Percentiles rank a stretch among this genome's conserved stretches.
Conservation (phyloP, 2,329 filamentous ascomycete species). For the Berkeleyomyces basicola region DNA sequence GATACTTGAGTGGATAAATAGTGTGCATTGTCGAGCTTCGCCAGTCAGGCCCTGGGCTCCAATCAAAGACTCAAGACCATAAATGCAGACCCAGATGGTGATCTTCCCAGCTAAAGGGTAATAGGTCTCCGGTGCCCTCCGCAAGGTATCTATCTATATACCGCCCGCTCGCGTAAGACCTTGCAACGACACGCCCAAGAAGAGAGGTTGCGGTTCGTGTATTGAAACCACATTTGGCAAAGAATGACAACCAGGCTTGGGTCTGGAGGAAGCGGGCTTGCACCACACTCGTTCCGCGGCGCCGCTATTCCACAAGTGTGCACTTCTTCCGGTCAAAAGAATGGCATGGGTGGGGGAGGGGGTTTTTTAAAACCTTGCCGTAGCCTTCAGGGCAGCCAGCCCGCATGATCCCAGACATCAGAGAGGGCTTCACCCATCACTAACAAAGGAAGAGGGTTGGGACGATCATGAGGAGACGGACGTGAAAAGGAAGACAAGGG, state of each 20-base stretch:
- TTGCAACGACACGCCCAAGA: no score
- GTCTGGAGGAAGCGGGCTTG: background rate
- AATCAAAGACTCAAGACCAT: background rate
- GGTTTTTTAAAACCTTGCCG: background rate
- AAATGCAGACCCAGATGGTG: background rate
- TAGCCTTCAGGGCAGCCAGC: background rate
- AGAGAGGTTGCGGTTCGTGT: background rate
- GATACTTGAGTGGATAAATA: background rate
- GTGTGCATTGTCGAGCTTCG: no score
- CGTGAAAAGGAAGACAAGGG: background rate
- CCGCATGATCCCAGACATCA: background rate
- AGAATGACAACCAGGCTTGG: background rate
- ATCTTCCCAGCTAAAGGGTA: background rate
- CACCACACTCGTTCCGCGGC: background rate
- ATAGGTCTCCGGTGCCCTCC: background rate
- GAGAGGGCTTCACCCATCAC: background rate
- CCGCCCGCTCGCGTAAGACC: background rate
- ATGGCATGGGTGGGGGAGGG: background rate
- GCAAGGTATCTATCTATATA: no score
- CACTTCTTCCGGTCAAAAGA: background rate
- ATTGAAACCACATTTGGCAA: background rate
- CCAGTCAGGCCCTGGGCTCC: background rate
- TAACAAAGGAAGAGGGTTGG: background rate
- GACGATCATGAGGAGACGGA: background rate
- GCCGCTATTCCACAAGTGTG: background rate